phyloP scores from a whole-genome alignment of 106 monocot genomes.

The Acorus calamus region DNA sequence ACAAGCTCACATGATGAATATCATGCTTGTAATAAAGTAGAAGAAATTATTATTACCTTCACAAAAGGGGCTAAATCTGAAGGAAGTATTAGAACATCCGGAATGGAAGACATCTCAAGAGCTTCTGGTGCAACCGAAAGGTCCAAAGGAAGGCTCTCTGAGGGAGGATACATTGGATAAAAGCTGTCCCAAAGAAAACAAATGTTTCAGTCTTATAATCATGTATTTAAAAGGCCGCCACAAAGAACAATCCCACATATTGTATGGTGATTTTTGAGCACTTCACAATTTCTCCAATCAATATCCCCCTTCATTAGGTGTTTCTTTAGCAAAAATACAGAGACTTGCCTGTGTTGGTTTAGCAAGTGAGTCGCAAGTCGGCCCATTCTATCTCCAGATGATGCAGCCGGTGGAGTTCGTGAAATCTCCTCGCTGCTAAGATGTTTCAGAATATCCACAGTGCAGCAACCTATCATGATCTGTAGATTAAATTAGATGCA shows the following conservation, averaged over 20 bases:
- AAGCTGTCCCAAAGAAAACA: slow-evolving; percentile 35
- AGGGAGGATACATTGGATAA: slow-evolving; percentile 85
- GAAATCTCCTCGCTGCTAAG: slow-evolving; percentile 96
- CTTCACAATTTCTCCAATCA: no score
- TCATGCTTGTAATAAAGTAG: neutral
- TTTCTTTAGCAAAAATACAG: no score
- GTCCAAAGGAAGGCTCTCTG: slow-evolving; percentile 63
- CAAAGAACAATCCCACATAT: no score
- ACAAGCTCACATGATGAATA: neutral
- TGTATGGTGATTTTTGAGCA: no score
- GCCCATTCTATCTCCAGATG: slow-evolving; percentile 54
- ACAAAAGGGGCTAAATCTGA: slow-evolving; percentile 91
- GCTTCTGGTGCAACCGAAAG: slow-evolving; percentile 79
- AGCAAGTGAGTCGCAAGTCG: slow-evolving; percentile 71
- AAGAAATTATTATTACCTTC: slow-evolving; percentile 31
- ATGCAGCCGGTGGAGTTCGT: slow-evolving; percentile 30
- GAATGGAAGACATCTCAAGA: slow-evolving; percentile 44
- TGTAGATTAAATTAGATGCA: slow-evolving; percentile 17
- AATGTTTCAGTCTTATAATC: neutral
- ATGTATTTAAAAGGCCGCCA: no score
- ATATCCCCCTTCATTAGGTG: no score
- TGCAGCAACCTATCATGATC: slow-evolving; percentile 71
- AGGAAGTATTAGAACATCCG: slow-evolving; percentile 72
- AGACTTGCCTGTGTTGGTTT: slow-evolving; percentile 56
- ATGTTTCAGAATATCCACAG: slow-evolving; percentile 79